Conservation (phyloP, 257 asterid species). For the Primulina eburnea region DNA sequence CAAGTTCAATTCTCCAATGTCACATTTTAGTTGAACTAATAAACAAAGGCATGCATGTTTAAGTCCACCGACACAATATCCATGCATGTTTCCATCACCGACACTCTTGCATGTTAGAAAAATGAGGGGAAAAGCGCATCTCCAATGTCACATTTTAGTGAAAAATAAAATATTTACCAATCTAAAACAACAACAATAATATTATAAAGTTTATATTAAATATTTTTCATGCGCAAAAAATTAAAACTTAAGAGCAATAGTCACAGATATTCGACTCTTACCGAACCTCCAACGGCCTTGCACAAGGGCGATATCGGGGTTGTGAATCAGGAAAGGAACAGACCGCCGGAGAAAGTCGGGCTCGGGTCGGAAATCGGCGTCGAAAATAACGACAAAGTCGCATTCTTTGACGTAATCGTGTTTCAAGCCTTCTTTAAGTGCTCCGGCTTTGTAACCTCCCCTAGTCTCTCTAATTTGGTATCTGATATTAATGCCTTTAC, state of each 20-base stretch:
- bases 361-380: slow-evolving; percentile 94
- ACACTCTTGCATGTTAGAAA: slow-evolving; percentile 23
- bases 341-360: slow-evolving; percentile 84
- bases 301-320: slow-evolving; percentile 74
- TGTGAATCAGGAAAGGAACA: slow-evolving; percentile 77
- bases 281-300: slow-evolving; percentile 99
- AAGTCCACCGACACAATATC: background rate
- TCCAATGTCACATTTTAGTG: too few species aligned
- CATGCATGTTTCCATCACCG: slow-evolving; percentile 27
- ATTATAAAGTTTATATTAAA: too few species aligned
- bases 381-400: slow-evolving; percentile 81
- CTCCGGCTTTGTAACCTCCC: slow-evolving; percentile 97
- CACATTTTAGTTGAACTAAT: too few species aligned
- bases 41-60: too few species aligned
- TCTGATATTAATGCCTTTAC: slow-evolving; percentile 70
- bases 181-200: background rate
- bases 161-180: background rate
- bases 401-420: slow-evolving; percentile 74
- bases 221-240: too few species aligned
- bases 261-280: slow-evolving; percentile 23
- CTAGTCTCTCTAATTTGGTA: slow-evolving; percentile 80
- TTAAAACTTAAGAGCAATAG: too few species aligned
- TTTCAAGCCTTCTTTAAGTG: slow-evolving; percentile 85
- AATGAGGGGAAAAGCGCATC: background rate
- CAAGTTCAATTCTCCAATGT: too few species aligned